Percentiles rank a stretch among this genome's conserved stretches.
Evolutionary conservation across 176 grass and related monocot genomes (phyloP).

Genomic region (Ensete ventricosum): DNA sequence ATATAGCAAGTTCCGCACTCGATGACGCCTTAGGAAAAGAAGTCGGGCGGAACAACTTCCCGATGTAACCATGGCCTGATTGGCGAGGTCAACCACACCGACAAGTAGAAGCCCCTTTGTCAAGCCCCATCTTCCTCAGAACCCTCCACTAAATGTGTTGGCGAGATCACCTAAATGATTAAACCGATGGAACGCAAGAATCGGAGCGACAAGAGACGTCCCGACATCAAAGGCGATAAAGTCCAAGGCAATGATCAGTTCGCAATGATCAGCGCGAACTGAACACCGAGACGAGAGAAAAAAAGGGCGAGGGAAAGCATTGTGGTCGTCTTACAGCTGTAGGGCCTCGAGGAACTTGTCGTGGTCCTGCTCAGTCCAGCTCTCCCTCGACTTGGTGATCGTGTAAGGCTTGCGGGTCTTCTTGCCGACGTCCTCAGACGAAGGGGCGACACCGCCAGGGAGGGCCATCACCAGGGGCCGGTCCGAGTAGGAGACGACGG

Average conservation of each 20-base stretch:
- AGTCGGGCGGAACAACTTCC: no score
- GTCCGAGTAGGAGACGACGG: not conserved
- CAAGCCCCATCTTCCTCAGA: not conserved
- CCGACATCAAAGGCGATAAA: not conserved
- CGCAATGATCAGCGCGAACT: not conserved
- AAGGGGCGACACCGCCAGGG: not conserved
- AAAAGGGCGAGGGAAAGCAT: not conserved
- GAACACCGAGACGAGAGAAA: not conserved
- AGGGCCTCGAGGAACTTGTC: conserved; percentile 15
- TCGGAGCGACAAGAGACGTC: not conserved
- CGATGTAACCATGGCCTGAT: no score
- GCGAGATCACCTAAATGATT: no score
- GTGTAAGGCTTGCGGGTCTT: conserved; percentile 14
- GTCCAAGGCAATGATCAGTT: not conserved
- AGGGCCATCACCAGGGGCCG: not conserved
- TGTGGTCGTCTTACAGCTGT: not conserved
- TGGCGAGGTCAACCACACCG: not conserved
- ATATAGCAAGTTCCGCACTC: not conserved
- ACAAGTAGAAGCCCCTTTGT: not conserved
- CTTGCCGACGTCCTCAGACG: not conserved
- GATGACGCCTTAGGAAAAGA: no score
- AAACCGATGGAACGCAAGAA: not conserved
- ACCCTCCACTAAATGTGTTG: not conserved
- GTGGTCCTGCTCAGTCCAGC: conserved; percentile 12
- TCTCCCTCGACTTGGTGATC: conserved; percentile 10